phyloP scores from a whole-genome alignment of 2,329 filamentous ascomycete species.

The Davidsoniella eucalypti region DNA sequence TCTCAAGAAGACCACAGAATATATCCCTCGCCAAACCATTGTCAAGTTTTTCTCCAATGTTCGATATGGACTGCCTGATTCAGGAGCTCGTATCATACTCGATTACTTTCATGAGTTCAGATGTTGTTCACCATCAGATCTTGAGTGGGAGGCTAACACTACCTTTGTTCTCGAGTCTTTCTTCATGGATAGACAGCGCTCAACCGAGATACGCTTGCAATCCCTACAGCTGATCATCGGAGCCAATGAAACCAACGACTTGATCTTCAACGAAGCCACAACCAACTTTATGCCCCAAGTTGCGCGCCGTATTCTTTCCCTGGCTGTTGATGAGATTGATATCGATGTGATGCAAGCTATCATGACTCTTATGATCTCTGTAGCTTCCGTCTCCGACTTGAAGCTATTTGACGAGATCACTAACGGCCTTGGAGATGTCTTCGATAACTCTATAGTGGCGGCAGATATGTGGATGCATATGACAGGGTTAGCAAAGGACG shows the following conservation, averaged over 20 bases:
- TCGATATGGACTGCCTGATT: slow-evolving; percentile 45
- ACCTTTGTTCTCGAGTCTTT: slow-evolving; percentile 44
- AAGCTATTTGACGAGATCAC: slow-evolving; percentile 41
- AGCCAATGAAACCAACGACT: slow-evolving; percentile 40
- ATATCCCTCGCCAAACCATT: slow-evolving; percentile 48
- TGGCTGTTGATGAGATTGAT: slow-evolving; percentile 47
- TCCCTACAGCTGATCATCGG: slow-evolving; percentile 45
- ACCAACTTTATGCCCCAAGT: slow-evolving; percentile 40
- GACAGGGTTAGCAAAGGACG: slow-evolving; percentile 16
- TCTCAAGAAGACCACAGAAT: slow-evolving; percentile 30
- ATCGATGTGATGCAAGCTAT: slow-evolving; percentile 46
- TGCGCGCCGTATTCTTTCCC: slow-evolving; percentile 43
- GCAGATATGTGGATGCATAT: slow-evolving; percentile 10
- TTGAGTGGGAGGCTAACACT: slow-evolving; percentile 50
- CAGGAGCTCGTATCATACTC: slow-evolving; percentile 45
- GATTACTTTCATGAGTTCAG: slow-evolving; percentile 52
- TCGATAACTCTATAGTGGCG: slow-evolving; percentile 8
- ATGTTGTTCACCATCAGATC: slow-evolving; percentile 55
- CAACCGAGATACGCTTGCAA: slow-evolving; percentile 43
- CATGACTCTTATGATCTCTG: slow-evolving; percentile 45
- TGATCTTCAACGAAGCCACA: slow-evolving; percentile 42
- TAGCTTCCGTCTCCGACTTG: slow-evolving; percentile 43
- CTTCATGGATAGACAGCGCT: slow-evolving; percentile 43
- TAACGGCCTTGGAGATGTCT: slow-evolving; percentile 6
- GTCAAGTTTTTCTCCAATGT: slow-evolving; percentile 50